Evolutionary conservation across 306 rosid genomes (phyloP), one percentile per base, ranked within the genome.

Genomic region (Begonia loranthoides): DNA sequence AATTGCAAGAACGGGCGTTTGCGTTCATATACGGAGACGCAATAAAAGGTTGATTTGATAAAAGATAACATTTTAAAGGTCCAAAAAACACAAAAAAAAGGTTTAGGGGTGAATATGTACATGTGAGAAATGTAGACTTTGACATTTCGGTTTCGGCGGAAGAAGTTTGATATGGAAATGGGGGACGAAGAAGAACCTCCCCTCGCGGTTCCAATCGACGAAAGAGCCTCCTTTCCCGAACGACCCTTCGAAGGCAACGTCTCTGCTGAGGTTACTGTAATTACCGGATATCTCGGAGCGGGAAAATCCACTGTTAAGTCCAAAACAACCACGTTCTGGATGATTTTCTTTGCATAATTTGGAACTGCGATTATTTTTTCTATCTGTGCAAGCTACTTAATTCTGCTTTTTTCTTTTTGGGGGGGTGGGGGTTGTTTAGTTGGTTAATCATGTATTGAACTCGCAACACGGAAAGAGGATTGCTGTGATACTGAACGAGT

Each of bases 241-340:
- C 55, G 10, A 7, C 40, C 48, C 56, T 1, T 49, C 33, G 55
- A 66, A 10, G 68, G 13, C 16, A 66, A 67, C n/a, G 63, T 58
- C 57, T 66, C 87, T 6, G 95, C 82, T 47, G 94, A 95, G 22
- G 94, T 90, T 10, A 90, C 94, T 39, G 87, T 90, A 65, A 82
- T 90, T 75, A 90, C 97, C 3, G 97, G 97, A 44, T 90, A 85
- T 57, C 92, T 90, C 10, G 95, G 97, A 67, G 80, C 97, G 12
- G 97, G 97, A 61, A 90, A 90, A 71, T 85, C 97, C 43, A 90
- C 97, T 11, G 94, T 28, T 90, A 73, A 75, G 72, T 22, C 12
- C 17, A 45, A 10, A 17, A 38, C 13, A 21, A 13, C 28, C 9
- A 16, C 9, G 2, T 56, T 13, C 15, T 43, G 14, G 47, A 43